Evolutionary conservation across 768 basidiomycete genomes (phyloP).

Genomic region (Podaxis sp.): DNA sequence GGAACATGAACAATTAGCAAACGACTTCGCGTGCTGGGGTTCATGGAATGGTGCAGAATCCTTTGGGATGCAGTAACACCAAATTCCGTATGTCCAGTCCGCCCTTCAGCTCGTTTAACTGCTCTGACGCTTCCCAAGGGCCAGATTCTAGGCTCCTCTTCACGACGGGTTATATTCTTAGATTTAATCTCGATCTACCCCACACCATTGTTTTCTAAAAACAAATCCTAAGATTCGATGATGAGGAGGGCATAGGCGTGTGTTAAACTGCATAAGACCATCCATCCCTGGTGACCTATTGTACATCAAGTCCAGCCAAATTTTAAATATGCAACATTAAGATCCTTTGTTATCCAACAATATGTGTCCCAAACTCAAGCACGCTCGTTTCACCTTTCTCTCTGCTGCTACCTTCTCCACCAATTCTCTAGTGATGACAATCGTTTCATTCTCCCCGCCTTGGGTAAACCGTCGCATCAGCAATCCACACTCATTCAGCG

Average conservation of each 20-base stretch:
- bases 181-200: too few species aligned
- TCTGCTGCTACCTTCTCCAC: constrained; percentile 60
- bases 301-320: constrained; percentile 5
- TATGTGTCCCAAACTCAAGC: constrained; percentile 60
- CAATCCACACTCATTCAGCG: constrained; percentile 84
- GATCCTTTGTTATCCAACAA: constrained; percentile 33
- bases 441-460: constrained; percentile 32
- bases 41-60: constrained; percentile 40
- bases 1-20: constrained; percentile 38
- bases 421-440: constrained; percentile 41
- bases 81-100: neutral
- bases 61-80: constrained; percentile 22
- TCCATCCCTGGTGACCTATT: neutral
- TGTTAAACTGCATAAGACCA: too few species aligned
- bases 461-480: constrained; percentile 45
- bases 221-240: too few species aligned
- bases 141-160: neutral
- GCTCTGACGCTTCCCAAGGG: neutral
- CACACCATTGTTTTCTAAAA: too few species aligned
- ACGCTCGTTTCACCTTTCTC: constrained; percentile 70
- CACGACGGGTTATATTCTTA: neutral
- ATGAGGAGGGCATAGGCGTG: too few species aligned
- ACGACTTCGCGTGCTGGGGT: constrained; percentile 46
- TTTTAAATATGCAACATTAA: neutral
- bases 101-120: too few species aligned